Evolutionary conservation across 2,329 filamentous ascomycete species (phyloP).

Genomic region (Xylaria sp.): DNA sequence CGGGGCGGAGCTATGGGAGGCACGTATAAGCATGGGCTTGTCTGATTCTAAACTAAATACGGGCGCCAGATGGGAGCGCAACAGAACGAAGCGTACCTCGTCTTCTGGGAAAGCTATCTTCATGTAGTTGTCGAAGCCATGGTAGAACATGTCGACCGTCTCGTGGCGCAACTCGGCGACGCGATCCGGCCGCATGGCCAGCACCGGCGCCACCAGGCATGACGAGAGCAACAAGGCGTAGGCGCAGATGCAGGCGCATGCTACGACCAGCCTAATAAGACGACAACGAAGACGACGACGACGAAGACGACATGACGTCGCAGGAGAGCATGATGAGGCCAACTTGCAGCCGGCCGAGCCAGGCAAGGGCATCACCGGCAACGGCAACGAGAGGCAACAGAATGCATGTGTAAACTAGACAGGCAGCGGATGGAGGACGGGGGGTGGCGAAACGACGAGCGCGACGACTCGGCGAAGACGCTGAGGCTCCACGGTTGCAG

Average conservation of each 20-base stretch:
- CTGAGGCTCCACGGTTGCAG: constrained; percentile 28
- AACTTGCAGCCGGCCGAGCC: constrained; percentile 51
- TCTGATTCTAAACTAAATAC: constrained; percentile 36
- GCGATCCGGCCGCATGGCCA: constrained; percentile 66
- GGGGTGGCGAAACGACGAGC: constrained; percentile 25
- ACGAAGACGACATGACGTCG: constrained; percentile 37
- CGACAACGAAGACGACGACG: no score
- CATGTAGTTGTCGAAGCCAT: constrained; percentile 97
- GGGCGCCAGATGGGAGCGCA: constrained; percentile 11
- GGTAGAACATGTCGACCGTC: constrained; percentile 88
- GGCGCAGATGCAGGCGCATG: constrained; percentile 39
- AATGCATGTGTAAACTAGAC: constrained; percentile 51
- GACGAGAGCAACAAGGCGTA: constrained; percentile 47
- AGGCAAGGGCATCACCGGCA: constrained; percentile 56
- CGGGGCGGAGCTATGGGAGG: constrained; percentile 74
- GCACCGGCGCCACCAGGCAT: constrained; percentile 53
- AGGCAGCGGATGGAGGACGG: constrained; percentile 1
- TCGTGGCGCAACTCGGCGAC: constrained; percentile 68
- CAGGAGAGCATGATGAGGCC: constrained; percentile 41
- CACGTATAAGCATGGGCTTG: constrained; percentile 34
- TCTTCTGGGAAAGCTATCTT: constrained; percentile 93
- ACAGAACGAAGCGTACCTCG: constrained; percentile 65
- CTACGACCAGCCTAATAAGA: constrained; percentile 42
- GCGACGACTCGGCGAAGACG: constrained; percentile 27
- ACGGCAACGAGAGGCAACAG: constrained; percentile 47